Conservation (phyloP, 106 monocot species). For the Hemerocallis citrina region DNA sequence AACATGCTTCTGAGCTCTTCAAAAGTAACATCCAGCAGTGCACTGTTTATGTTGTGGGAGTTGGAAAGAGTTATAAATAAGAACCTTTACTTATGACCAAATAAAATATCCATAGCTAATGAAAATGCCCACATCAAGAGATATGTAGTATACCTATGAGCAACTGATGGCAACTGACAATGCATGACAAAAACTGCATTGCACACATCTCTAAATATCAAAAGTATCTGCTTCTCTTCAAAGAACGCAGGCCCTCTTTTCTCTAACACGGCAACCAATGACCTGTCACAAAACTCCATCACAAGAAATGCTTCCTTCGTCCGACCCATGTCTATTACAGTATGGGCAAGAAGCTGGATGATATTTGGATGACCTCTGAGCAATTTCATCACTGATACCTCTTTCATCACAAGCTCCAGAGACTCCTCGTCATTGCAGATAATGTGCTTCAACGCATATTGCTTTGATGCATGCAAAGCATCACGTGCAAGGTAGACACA, state of each 20-base stretch:
- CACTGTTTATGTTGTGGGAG: too few species aligned
- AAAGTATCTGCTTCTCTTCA: slow-evolving; percentile 62
- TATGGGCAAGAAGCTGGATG: slow-evolving; percentile 38
- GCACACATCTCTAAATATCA: slow-evolving; percentile 68
- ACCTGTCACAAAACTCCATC: slow-evolving; percentile 76
- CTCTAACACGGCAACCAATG: slow-evolving; percentile 51
- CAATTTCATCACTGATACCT: slow-evolving; percentile 49
- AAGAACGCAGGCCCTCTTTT: slow-evolving; percentile 62
- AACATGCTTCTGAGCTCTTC: too few species aligned
- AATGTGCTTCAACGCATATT: slow-evolving; percentile 75
- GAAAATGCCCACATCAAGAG: too few species aligned
- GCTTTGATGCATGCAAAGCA: slow-evolving; percentile 37
- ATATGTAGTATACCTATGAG: slow-evolving; percentile 47
- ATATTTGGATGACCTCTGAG: slow-evolving; percentile 78
- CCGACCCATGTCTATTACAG: slow-evolving; percentile 57
- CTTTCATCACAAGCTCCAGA: slow-evolving; percentile 54
- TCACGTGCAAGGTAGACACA: slow-evolving; percentile 58
- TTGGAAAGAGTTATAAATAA: too few species aligned
- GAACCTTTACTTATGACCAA: too few species aligned
- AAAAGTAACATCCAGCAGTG: too few species aligned
- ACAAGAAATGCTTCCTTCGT: slow-evolving; percentile 57
- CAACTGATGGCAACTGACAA: slow-evolving; percentile 64
- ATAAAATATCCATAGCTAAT: too few species aligned
- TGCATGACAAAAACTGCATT: slow-evolving; percentile 78
- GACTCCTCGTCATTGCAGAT: slow-evolving; percentile 65